A percentile compares a stretch with the other conserved stretches of the same genome.
These are phyloP conservation scores for Didymella pinodella DNA, from an alignment of 2,329 filamentous ascomycete species.

Conservation along the genomic window DNA sequence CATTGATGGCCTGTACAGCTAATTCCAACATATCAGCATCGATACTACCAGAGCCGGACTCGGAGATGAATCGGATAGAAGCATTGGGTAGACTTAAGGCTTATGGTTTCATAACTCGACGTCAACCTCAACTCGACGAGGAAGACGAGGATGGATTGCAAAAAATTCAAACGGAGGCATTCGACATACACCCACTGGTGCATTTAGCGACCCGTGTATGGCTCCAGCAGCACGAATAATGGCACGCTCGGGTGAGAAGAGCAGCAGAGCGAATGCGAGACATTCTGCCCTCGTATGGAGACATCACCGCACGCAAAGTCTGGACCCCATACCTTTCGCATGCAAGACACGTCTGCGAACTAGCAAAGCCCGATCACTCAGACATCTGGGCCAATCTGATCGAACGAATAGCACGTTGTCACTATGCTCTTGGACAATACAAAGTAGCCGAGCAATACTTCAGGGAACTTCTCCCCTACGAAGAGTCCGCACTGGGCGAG, in stretches of 20 bases:
- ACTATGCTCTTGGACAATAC: neutral
- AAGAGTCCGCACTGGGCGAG: neutral
- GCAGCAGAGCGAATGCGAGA: neutral
- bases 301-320: neutral
- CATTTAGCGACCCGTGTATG: neutral
- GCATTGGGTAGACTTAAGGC: neutral
- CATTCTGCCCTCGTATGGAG: neutral
- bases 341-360: neutral
- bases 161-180: neutral
- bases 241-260: neutral
- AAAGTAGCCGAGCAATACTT: neutral
- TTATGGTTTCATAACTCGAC: neutral
- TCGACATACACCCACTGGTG: neutral
- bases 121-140: neutral
- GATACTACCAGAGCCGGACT: neutral
- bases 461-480: neutral
- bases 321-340: neutral
- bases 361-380: neutral
- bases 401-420: neutral
- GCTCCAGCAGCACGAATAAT: neutral
- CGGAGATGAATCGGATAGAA: neutral
- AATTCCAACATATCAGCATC: neutral
- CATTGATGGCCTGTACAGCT: neutral
- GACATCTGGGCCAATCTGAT: neutral
- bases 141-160: neutral